Evolutionary conservation across 2,329 filamentous ascomycete genomes (phyloP).

Genomic region (Aspergillus spinulosporus): DNA sequence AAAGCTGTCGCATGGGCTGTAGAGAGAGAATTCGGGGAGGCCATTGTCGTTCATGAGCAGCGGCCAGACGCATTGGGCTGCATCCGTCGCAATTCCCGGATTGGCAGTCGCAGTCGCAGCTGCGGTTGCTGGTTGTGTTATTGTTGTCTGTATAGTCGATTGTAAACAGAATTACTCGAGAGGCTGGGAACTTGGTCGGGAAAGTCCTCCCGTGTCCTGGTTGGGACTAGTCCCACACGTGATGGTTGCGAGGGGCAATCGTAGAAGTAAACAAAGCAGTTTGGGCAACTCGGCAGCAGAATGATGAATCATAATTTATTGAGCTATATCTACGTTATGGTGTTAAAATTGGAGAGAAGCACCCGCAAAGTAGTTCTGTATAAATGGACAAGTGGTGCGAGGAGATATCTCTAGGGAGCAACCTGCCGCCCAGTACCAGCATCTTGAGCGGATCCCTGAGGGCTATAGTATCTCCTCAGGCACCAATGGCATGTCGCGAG

Average conservation of each 20-base stretch:
- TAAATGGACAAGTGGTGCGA: background rate
- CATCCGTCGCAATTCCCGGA: conserved; percentile 17
- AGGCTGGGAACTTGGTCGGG: conserved; percentile 16
- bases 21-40: conserved; percentile 41
- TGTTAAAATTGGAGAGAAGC: too few species aligned
- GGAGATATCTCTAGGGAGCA: background rate
- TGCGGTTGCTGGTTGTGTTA: conserved; percentile 16
- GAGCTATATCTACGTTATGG: background rate
- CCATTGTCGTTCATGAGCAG: conserved; percentile 28
- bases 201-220: background rate
- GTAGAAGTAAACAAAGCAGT: background rate
- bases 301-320: background rate
- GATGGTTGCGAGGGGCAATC: conserved; percentile 9
- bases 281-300: background rate
- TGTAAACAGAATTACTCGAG: conserved; percentile 18
- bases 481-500: too few species aligned
- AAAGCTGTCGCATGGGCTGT: conserved; percentile 38
- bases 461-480: too few species aligned
- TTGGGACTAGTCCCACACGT: conserved; percentile 3
- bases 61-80: conserved; percentile 22
- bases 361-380: background rate
- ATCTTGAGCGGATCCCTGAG: background rate
- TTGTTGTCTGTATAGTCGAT: conserved; percentile 14
- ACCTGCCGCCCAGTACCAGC: background rate
- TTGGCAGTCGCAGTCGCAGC: background rate